Evolutionary conservation across 768 basidiomycete species (phyloP).

Genomic region (Melanogaster broomeanus): DNA sequence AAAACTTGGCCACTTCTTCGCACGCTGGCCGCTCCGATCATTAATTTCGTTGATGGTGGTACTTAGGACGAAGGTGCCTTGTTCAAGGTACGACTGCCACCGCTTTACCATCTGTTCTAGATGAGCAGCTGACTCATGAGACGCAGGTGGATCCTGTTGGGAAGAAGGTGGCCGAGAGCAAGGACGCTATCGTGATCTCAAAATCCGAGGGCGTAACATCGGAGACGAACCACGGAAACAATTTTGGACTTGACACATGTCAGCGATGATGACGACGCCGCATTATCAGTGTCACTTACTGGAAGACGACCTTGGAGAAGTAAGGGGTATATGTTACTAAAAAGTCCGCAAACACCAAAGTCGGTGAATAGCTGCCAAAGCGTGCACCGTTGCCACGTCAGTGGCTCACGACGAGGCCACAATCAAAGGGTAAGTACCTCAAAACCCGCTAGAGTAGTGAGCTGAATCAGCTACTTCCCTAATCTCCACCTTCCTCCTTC

Average conservation of each 20-base stretch:
- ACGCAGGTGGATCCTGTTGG: constrained; percentile 20
- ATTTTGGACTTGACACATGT: constrained; percentile 67
- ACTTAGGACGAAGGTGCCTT: constrained; percentile 72
- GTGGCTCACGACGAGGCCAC: background rate
- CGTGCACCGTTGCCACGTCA: too few species aligned
- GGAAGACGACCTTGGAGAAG: constrained; percentile 82
- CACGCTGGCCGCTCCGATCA: constrained; percentile 23
- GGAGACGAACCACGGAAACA: constrained; percentile 97
- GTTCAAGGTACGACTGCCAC: constrained; percentile 71
- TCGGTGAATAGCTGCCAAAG: constrained; percentile 81
- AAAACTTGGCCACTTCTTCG: constrained; percentile 50
- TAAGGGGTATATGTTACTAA: constrained; percentile 87
- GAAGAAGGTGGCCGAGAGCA: constrained; percentile 67
- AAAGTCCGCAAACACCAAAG: constrained; percentile 90
- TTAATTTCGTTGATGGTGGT: constrained; percentile 30
- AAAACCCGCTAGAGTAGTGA: constrained; percentile 68
- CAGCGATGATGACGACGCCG: constrained; percentile 1
- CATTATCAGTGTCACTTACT: constrained; percentile 64
- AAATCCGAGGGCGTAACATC: constrained; percentile 93
- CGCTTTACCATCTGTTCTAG: constrained; percentile 64
- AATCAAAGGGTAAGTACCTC: constrained; percentile 52
- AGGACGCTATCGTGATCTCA: constrained; percentile 49
- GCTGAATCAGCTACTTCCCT: background rate
- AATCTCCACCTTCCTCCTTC: background rate
- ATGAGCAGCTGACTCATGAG: constrained; percentile 36